Evolutionary conservation across 1,284 basidiomycete genomes (phyloP), one percentile per base, ranked within the genome.

Genomic region (Fomes fomentarius): DNA sequence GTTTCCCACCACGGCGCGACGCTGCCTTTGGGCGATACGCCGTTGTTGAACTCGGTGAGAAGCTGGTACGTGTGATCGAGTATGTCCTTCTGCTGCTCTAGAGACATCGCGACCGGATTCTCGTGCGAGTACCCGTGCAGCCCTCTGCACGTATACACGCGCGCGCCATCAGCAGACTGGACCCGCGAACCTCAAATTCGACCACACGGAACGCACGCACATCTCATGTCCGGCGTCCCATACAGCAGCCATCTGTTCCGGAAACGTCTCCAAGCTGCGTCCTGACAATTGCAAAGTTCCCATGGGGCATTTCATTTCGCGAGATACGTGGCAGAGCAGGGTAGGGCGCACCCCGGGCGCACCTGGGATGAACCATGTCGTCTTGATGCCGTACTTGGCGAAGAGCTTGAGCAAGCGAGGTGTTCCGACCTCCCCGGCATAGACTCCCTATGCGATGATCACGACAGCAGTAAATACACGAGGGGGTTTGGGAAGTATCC

Each of bases 71-170:
- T 91, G 63, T 87, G 76, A 52, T 89, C 82, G 35, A 92, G 73
- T 48, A 92, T 85, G 57, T 88, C 88, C 44, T 78, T 78, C 65
- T 92, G 89, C 64, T 93, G 89, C 57, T 87, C 74, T 1, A 83
- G 58, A 1, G 76, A 78, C 79, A 92, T 79, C 3, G 80, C 68
- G 1, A 76, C 75, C 0, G 87, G 89, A 67, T 89, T 90, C 81
- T 89, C 88, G 67, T 91, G 88, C 1, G 85, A 88, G 67, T 91
- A 90, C 0, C 88, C 88, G 58, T 89, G 86, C 6, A 91, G 78
- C 1, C 87, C 87, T 50, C 82, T 84, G 54, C 8, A 28, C n/a
- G n/a, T n/a, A n/a, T n/a, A n/a, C n/a, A n/a, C n/a, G 43, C 30
- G 35, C 52, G 15, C 50, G 37, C 34, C 11, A 33, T 33, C 5